Evolutionary conservation across 257 asterid genomes (phyloP).

Genomic region (Linaria vulgaris): DNA sequence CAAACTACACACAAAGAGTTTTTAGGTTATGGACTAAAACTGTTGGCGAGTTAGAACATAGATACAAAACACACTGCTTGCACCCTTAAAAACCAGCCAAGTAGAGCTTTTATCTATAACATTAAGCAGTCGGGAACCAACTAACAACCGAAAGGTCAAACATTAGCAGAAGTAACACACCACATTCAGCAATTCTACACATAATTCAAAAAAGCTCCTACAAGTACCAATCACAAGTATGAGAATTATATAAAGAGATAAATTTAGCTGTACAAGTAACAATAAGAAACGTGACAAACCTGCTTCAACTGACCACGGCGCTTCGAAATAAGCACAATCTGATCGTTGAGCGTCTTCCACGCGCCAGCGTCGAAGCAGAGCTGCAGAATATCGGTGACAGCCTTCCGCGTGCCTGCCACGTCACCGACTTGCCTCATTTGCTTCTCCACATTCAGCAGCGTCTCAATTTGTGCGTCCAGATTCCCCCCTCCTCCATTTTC

Average conservation of each 20-base stretch:
- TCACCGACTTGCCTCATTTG: conserved; percentile 91
- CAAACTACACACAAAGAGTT: no score
- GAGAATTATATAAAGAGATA: neutral
- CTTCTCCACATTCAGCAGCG: conserved; percentile 85
- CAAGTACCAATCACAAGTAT: neutral
- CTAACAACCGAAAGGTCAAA: neutral
- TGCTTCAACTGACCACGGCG: conserved; percentile 98
- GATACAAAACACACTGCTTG: neutral
- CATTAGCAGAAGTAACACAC: neutral
- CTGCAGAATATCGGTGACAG: conserved; percentile 78
- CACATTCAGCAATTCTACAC: conserved; percentile 20
- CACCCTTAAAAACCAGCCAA: neutral
- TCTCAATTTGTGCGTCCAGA: conserved; percentile 74
- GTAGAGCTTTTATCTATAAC: neutral
- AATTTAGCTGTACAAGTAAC: no score
- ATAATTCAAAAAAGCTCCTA: conserved; percentile 1
- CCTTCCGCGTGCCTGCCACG: conserved; percentile 78
- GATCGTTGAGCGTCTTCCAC: conserved; percentile 84
- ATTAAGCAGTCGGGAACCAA: neutral
- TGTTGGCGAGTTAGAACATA: neutral
- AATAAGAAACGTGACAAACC: conserved; percentile 35
- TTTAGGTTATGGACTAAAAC: no score
- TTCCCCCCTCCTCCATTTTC: conserved; percentile 63
- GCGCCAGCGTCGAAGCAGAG: conserved; percentile 92
- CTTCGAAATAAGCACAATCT: conserved; percentile 82